These are phyloP conservation scores for Penicillium coffeae DNA, from an alignment of 495 filamentous ascomycete species.

Conservation along the genomic window DNA sequence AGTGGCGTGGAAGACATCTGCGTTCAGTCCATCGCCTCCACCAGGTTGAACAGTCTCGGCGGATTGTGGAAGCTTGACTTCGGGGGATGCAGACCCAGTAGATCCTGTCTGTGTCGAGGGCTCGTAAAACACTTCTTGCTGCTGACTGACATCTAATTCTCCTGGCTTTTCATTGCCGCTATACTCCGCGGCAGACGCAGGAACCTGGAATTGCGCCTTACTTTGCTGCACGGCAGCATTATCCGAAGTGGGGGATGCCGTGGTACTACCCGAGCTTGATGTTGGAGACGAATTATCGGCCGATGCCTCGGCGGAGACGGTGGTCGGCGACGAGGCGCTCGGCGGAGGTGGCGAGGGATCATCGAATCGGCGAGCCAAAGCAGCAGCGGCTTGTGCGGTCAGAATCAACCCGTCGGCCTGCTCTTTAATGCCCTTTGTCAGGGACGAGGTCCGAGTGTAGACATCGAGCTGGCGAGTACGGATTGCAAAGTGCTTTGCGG, in stretches of 20 bases:
- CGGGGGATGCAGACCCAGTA: slow-evolving; percentile 52
- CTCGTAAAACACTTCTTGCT: slow-evolving; percentile 58
- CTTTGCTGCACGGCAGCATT: slow-evolving; percentile 44
- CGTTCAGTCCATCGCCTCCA: slow-evolving; percentile 46
- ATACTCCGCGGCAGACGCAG: slow-evolving; percentile 35
- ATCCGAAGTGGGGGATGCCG: slow-evolving; percentile 26
- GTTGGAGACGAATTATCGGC: slow-evolving; percentile 3
- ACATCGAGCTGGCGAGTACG: slow-evolving; percentile 73
- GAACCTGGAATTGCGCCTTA: slow-evolving; percentile 54
- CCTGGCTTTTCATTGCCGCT: slow-evolving; percentile 13
- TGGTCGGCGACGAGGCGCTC: slow-evolving; percentile 14
- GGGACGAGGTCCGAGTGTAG: slow-evolving; percentile 71
- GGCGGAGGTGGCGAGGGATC: slow-evolving; percentile 32
- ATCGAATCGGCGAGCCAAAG: slow-evolving; percentile 54
- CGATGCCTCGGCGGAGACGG: slow-evolving; percentile 16
- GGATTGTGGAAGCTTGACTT: slow-evolving; percentile 56
- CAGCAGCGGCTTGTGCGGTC: slow-evolving; percentile 60
- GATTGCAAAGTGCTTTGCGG: slow-evolving; percentile 73
- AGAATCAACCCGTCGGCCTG: slow-evolving; percentile 61
- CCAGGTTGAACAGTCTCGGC: slow-evolving; percentile 42
- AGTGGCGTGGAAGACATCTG: slow-evolving; percentile 52
- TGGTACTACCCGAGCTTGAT: slow-evolving; percentile 7
- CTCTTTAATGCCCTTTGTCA: slow-evolving; percentile 62
- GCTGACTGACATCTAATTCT: slow-evolving; percentile 38
- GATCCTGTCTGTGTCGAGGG: slow-evolving; percentile 42